Evolutionary conservation across 2,329 filamentous ascomycete species (phyloP).

Genomic region (Lecanoromycetidae sp.): DNA sequence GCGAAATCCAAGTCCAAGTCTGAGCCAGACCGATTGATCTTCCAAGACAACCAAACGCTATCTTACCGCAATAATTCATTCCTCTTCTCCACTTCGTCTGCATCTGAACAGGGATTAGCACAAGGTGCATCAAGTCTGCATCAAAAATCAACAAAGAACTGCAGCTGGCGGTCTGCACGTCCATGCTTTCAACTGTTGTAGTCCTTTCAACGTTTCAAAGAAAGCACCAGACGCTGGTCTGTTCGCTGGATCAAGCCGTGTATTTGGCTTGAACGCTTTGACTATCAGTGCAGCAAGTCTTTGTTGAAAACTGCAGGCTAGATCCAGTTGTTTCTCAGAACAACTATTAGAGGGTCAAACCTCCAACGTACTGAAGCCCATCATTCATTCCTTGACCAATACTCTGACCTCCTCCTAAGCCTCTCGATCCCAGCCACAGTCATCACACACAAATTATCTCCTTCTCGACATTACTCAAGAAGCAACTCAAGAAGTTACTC

Average conservation of each 20-base stretch:
- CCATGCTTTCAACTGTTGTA: neutral
- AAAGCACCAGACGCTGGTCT: neutral
- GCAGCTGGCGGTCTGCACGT: slow-evolving; percentile 13
- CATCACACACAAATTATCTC: neutral
- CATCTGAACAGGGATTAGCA: neutral
- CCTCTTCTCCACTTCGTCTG: slow-evolving; percentile 1
- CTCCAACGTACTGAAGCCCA: neutral
- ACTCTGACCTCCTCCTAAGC: neutral
- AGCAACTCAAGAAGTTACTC: neutral
- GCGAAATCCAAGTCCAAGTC: slow-evolving; percentile 5
- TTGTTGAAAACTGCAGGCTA: neutral
- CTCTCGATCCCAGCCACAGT: neutral
- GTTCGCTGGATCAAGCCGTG: neutral
- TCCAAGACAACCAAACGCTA: slow-evolving; percentile 10
- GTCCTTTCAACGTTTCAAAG: slow-evolving; percentile 1
- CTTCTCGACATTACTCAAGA: neutral
- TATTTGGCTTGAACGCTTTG: slow-evolving; percentile 2
- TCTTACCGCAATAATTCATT: neutral
- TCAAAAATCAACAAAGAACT: slow-evolving; percentile 9
- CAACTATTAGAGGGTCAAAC: slow-evolving; percentile 6
- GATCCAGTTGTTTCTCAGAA: neutral
- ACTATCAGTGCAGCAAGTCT: slow-evolving; percentile 1
- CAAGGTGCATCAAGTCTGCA: slow-evolving; percentile 7
- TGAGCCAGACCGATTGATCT: slow-evolving; percentile 1
- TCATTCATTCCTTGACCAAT: neutral